Evolutionary conservation across 2,329 filamentous ascomycete genomes (phyloP), one percentile per base, ranked within the genome.

Genomic region (Neofusicoccum ribis): DNA sequence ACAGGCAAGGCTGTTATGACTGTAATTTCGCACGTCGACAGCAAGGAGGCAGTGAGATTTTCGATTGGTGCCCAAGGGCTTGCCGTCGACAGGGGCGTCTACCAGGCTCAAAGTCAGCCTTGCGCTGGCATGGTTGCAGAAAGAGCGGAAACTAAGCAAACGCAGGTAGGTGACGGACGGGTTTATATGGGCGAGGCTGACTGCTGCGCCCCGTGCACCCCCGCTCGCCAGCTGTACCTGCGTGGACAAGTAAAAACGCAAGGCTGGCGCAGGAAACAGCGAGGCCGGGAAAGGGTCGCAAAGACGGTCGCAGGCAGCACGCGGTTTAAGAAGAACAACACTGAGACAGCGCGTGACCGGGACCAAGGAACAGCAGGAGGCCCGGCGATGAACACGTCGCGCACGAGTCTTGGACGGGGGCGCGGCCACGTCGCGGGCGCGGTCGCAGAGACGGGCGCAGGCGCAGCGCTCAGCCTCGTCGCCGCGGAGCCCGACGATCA

Each of bases 71-170:
- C 34, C 34, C 43, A 17, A 47, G 44, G 44, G 46, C 15, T 15
- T 39, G 58, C 20, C 59, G 46, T 50, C 20, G 17, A 20, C 27
- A 15, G 37, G 7, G 17, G 31, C 17, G 27, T 34, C 20, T 49
- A 27, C 17, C 59, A 62, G 56, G 56, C 56, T 47, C 31, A 15
- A 20, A 62, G 59, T 62, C 59, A 62, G 59, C 59, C 59, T 51
- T 51, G 59, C 59, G 46, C 59, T 12, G 9, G 46, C 59, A 51
- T 41, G 27, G 15, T 7, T 34, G 43, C 43, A n/a, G 23, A 60
- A 47, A 9, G 8, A 23, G 41, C 14, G 20, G 31, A 23, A 47
- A 46, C 9, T 37, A 37, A 39, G 43, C 56, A 37, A 31, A 47
- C 27, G 14, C 15, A 17, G 27, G 27, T 27, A 47, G 43, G 56